These are phyloP conservation scores for Creolimax fragrantissima DNA, from an alignment of 78 protist genomes.

Conservation along the genomic window DNA sequence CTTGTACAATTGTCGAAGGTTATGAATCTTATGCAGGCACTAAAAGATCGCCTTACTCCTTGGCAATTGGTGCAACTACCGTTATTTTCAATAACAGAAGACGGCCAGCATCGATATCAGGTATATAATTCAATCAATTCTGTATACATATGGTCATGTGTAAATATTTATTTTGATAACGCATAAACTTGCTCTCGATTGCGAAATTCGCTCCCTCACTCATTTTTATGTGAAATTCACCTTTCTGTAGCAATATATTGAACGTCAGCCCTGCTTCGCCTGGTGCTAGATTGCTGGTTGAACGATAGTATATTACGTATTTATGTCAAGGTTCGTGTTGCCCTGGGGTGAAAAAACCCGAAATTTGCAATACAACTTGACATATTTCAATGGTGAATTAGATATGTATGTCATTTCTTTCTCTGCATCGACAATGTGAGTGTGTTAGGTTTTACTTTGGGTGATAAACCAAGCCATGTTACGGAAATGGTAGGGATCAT, in stretches of 20 bases:
- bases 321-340: too few relatives aligned
- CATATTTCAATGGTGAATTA: too few relatives aligned
- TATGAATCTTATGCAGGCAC: conserved; percentile 11
- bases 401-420: too few relatives aligned
- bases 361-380: too few relatives aligned
- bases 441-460: too few relatives aligned
- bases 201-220: not conserved
- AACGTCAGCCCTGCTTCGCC: not conserved
- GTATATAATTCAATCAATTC: conserved; percentile 27
- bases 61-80: not conserved
- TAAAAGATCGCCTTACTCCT: conserved; percentile 7
- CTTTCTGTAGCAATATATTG: not conserved
- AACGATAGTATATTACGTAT: too few relatives aligned
- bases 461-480: too few relatives aligned
- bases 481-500: too few relatives aligned
- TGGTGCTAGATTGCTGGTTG: not conserved
- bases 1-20: too few relatives aligned
- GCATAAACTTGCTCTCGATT: not conserved
- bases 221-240: not conserved
- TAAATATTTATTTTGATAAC: not conserved
- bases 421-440: too few relatives aligned
- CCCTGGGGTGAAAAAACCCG: too few relatives aligned
- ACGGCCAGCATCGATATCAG: conserved; percentile 45
- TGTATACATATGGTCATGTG: not conserved
- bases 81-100: not conserved